phyloP scores from a whole-genome alignment of 2,329 filamentous ascomycete species.

The Dichotomopilus funicola region DNA sequence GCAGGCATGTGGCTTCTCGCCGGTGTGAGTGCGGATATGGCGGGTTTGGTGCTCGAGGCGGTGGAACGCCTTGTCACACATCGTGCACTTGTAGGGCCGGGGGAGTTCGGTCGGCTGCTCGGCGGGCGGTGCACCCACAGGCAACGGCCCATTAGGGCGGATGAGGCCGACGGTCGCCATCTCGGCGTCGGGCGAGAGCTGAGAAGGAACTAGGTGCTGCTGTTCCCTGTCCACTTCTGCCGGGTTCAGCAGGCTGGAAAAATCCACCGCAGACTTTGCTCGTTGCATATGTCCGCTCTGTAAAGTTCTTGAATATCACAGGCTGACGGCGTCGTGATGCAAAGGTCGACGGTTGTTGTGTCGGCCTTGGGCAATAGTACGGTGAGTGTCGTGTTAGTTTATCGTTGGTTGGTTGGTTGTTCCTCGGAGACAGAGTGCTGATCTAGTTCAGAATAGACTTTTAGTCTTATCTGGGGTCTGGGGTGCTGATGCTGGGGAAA shows the following conservation, averaged over 20 bases:
- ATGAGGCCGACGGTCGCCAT: constrained; percentile 44
- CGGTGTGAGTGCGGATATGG: constrained; percentile 95
- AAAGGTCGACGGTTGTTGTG: not conserved
- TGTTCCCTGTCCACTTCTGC: constrained; percentile 28
- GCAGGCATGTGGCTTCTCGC: constrained; percentile 96
- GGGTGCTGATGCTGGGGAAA: constrained; percentile 15
- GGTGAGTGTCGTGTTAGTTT: not conserved
- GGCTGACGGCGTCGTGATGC: not conserved
- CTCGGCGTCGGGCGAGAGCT: constrained; percentile 27
- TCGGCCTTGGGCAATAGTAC: not conserved
- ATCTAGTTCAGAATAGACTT: not conserved
- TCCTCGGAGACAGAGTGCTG: not conserved
- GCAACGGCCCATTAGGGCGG: constrained; percentile 56
- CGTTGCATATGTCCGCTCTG: constrained; percentile 64
- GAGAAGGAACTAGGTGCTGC: constrained; percentile 17
- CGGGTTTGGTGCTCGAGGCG: constrained; percentile 86
- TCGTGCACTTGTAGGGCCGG: constrained; percentile 94
- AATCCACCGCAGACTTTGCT: constrained; percentile 66
- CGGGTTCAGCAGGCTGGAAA: constrained; percentile 68
- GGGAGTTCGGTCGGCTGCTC: constrained; percentile 67
- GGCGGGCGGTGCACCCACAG: constrained; percentile 50
- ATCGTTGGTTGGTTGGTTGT: not conserved
- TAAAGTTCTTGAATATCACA: constrained; percentile 1
- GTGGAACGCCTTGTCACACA: constrained; percentile 98
- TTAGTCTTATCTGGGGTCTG: constrained; percentile 1